phyloP scores from a whole-genome alignment of 768 basidiomycete species.

The Peribolospora baueri region DNA sequence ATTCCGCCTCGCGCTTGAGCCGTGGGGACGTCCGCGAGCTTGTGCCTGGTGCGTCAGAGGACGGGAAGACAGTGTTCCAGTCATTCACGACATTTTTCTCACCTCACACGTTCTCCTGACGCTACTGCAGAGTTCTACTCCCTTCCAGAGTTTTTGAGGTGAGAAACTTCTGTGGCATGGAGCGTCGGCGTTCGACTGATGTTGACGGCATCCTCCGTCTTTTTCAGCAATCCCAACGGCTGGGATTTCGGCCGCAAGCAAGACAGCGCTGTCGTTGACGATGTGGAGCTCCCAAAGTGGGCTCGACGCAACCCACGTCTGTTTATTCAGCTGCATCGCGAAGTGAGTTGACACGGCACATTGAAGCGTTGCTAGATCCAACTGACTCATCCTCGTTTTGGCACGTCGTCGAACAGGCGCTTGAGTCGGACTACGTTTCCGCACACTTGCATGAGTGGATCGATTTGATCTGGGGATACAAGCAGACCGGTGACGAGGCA shows the following conservation, averaged over 20 bases:
- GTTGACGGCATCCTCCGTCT: conserved; percentile 6
- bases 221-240: conserved; percentile 11
- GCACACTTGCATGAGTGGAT: conserved; percentile 70
- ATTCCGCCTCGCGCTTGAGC: conserved; percentile 60
- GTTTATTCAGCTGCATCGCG: conserved; percentile 55
- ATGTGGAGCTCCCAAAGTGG: conserved; percentile 79
- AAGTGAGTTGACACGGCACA: conserved; percentile 21
- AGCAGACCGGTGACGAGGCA: conserved; percentile 32
- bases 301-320: conserved; percentile 58
- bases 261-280: conserved; percentile 34
- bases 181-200: too few relatives aligned
- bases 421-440: conserved; percentile 71
- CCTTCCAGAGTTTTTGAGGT: conserved; percentile 41
- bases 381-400: neutral
- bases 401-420: conserved; percentile 28
- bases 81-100: neutral
- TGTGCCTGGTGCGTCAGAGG: conserved; percentile 65
- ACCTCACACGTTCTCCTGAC: neutral
- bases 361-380: neutral
- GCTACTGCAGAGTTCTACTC: conserved; percentile 16
- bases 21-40: conserved; percentile 82
- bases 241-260: conserved; percentile 21
- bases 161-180: too few relatives aligned
- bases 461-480: conserved; percentile 49
- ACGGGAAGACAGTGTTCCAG: conserved; percentile 36